Evolutionary conservation across 495 filamentous ascomycete species (phyloP), one percentile per base, ranked within the genome.

Genomic region (Cercophora sp.): DNA sequence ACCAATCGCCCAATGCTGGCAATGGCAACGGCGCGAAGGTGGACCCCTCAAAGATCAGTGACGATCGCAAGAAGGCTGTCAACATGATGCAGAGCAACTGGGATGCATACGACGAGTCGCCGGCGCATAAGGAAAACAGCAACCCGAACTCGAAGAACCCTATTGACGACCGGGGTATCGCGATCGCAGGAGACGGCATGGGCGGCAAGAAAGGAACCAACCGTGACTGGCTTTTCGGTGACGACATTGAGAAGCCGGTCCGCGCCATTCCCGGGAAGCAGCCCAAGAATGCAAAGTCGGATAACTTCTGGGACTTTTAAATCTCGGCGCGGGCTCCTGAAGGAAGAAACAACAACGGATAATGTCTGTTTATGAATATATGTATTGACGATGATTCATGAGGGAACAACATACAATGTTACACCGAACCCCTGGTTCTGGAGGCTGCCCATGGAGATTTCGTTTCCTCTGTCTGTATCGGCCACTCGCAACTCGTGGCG

Each of bases 101-200:
- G 85, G 70, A 77, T 9, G 44, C 72, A 9, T 83, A 82, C 54
- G 85, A 89, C 51, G 57, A 79, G 56, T 84, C 82, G 4, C 83
- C 86, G 18, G 71, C 63, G 9, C 65, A 76, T 52, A 75, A 78
- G 57, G 71, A 77, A 60, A 74, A 77, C 61, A 62, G 51, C 54
- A 62, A 72, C 34, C 59, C 63, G 8, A 64, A 55, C 40, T 56
- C 49, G 37, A 59, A 51, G 55, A 72, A 51, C 57, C 62, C 55
- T 8, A 55, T 52, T 16, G 61, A 62, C 11, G 69, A 72, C 26
- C 64, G 72, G 20, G 76, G 80, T 29, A 83, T 85, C 54, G 68
- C 70, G 48, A 84, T 78, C 31, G 78, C 69, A 1, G 86, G 87
- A 26, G 82, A 91, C 56, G 88, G 86, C 22, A 89, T 88, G 83